Percentiles rank a stretch among this genome's conserved stretches.
Evolutionary conservation across 257 asterid genomes (phyloP).

Genomic region (Leonotis leonurus): DNA sequence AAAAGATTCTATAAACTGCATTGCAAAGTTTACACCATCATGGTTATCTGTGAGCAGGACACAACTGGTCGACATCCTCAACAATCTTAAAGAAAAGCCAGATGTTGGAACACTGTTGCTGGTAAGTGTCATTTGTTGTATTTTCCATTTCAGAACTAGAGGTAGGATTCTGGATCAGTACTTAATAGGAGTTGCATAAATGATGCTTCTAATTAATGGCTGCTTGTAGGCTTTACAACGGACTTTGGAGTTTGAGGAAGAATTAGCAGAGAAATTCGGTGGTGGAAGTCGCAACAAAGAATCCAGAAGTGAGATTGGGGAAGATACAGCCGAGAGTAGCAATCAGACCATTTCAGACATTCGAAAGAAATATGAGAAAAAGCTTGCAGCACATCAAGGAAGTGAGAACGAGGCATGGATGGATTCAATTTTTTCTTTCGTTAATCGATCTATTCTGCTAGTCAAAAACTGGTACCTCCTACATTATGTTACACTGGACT

Average conservation of each 20-base stretch:
- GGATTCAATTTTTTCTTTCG: conserved; percentile 8
- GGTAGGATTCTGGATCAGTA: neutral
- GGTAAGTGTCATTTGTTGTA: conserved; percentile 33
- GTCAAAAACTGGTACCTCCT: conserved; percentile 14
- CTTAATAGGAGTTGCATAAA: conserved; percentile 1
- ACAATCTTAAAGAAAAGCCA: conserved; percentile 87
- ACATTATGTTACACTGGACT: conserved; percentile 12
- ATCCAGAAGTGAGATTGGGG: conserved; percentile 54
- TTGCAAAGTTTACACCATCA: neutral
- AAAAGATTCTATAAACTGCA: neutral
- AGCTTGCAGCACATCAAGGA: conserved; percentile 76
- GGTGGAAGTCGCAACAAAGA: conserved; percentile 70
- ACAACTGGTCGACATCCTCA: conserved; percentile 84
- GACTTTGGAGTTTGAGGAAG: conserved; percentile 98
- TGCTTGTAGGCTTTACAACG: conserved; percentile 75
- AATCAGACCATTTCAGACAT: conserved; percentile 73
- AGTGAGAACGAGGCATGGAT: conserved; percentile 64
- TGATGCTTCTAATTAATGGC: conserved; percentile 19
- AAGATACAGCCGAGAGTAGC: conserved; percentile 48
- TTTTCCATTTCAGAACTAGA: conserved; percentile 3
- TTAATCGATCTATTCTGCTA: conserved; percentile 12
- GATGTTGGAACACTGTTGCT: conserved; percentile 79
- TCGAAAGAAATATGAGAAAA: conserved; percentile 92
- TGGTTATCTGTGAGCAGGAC: conserved; percentile 33
- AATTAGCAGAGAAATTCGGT: conserved; percentile 94